phyloP scores from a whole-genome alignment of 257 asterid genomes.

The Jacaranda copaia region DNA sequence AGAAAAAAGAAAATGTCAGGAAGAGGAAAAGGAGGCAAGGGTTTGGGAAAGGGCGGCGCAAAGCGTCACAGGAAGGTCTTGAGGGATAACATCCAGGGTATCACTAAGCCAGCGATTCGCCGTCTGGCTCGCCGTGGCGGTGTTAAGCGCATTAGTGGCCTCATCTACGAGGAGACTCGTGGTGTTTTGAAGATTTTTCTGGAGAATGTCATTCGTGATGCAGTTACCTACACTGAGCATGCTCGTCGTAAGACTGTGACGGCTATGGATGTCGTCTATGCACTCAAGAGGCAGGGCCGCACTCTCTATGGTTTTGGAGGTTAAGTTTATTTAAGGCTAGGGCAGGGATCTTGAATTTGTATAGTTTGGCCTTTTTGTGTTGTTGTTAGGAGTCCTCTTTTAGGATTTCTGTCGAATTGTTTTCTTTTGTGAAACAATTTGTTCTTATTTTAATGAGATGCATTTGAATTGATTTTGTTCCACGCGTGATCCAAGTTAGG shows the following conservation, averaged over 20 bases:
- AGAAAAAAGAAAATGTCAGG: constrained; percentile 42
- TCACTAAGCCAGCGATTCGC: constrained; percentile 53
- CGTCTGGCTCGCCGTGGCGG: constrained; percentile 55
- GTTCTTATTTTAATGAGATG: background rate
- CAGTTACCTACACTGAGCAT: constrained; percentile 50
- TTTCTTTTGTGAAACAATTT: background rate
- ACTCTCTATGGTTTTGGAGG: constrained; percentile 54
- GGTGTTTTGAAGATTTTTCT: constrained; percentile 48
- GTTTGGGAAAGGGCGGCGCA: constrained; percentile 57
- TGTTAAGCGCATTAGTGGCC: constrained; percentile 52
- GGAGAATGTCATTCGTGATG: constrained; percentile 51
- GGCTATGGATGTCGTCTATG: constrained; percentile 53
- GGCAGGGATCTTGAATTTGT: constrained; percentile 15
- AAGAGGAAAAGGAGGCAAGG: constrained; percentile 58
- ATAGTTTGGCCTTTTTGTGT: background rate
- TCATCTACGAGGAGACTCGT: constrained; percentile 53
- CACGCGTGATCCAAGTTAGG: background rate
- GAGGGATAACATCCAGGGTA: constrained; percentile 55
- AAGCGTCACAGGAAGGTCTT: constrained; percentile 54
- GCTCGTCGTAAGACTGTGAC: constrained; percentile 55
- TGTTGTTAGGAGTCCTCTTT: background rate
- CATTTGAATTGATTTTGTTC: background rate
- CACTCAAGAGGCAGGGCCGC: constrained; percentile 54
- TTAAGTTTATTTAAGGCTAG: constrained; percentile 16
- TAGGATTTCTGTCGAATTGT: background rate